Evolutionary conservation across 2,329 filamentous ascomycete genomes (phyloP).

Genomic region (Colletotrichum simmondsii): DNA sequence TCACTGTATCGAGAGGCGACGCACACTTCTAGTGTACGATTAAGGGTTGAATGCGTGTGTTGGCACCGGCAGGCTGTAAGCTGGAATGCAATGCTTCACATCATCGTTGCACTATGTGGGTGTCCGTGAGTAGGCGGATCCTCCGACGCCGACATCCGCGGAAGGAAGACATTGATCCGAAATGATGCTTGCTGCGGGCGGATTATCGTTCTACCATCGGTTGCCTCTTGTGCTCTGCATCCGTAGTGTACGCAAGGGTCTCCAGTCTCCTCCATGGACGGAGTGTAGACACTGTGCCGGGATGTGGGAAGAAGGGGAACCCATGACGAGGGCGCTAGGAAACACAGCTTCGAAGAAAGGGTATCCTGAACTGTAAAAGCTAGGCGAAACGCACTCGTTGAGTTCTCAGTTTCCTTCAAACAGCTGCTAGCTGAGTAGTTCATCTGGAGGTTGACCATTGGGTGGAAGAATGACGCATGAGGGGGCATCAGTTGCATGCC

Average conservation of each 20-base stretch:
- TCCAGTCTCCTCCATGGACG: neutral
- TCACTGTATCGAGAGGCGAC: neutral
- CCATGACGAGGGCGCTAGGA: neutral
- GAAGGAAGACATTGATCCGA: neutral
- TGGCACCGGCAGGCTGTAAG: neutral
- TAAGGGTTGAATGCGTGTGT: neutral
- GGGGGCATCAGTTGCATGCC: neutral
- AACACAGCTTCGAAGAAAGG: neutral
- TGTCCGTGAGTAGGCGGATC: neutral
- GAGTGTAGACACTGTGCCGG: neutral
- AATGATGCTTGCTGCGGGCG: neutral
- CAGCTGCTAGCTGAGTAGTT: slow-evolving; percentile 1
- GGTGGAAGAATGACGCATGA: neutral
- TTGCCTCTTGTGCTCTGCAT: neutral
- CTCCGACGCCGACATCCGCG: neutral
- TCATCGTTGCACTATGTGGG: neutral
- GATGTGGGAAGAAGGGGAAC: slow-evolving; percentile 16
- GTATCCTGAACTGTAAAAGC: neutral
- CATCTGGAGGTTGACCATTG: slow-evolving; percentile 19
- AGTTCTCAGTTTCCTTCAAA: neutral
- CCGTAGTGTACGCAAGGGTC: neutral
- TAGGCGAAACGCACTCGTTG: neutral
- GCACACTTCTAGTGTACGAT: neutral
- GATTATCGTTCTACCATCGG: neutral
- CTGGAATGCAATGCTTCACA: neutral